Percentiles rank a stretch among this genome's conserved stretches.
Conservation (phyloP, 2,329 filamentous ascomycete species). For the Metarhizium brunneum region DNA sequence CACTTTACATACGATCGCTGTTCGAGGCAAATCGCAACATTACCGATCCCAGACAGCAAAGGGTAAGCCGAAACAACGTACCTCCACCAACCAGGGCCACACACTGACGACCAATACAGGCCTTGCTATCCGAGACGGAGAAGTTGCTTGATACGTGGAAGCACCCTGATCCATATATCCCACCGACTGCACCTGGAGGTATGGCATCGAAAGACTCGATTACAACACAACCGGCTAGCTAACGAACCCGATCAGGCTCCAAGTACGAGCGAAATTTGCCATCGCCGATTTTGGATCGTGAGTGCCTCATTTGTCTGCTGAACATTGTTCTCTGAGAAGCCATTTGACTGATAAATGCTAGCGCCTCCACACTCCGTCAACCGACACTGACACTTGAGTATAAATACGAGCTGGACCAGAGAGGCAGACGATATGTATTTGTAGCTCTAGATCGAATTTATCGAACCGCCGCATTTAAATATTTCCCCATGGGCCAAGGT, state of each 20-base stretch:
- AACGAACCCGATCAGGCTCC: conserved; percentile 50
- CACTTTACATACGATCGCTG: conserved; percentile 86
- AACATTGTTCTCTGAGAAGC: neutral
- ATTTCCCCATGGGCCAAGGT: too few species aligned
- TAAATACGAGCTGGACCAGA: neutral
- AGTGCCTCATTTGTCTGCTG: conserved; percentile 29
- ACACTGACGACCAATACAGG: conserved; percentile 38
- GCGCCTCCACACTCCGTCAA: conserved; percentile 7
- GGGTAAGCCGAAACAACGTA: conserved; percentile 42
- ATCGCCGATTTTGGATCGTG: conserved; percentile 70
- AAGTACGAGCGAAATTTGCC: conserved; percentile 95
- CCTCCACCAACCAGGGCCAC: neutral
- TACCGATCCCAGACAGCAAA: conserved; percentile 74
- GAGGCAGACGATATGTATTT: neutral
- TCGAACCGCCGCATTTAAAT: too few species aligned
- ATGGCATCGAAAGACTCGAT: conserved; percentile 18
- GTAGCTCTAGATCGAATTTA: neutral
- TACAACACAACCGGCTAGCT: conserved; percentile 5
- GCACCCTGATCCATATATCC: conserved; percentile 87
- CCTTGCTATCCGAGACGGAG: conserved; percentile 79
- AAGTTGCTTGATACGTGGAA: conserved; percentile 88
- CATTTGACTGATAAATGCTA: neutral
- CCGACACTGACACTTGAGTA: conserved; percentile 2
- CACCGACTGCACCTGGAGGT: conserved; percentile 92
- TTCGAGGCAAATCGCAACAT: conserved; percentile 91